phyloP scores from a whole-genome alignment of 352 stramenopile genomes.

The Phytophthora palmivora region DNA sequence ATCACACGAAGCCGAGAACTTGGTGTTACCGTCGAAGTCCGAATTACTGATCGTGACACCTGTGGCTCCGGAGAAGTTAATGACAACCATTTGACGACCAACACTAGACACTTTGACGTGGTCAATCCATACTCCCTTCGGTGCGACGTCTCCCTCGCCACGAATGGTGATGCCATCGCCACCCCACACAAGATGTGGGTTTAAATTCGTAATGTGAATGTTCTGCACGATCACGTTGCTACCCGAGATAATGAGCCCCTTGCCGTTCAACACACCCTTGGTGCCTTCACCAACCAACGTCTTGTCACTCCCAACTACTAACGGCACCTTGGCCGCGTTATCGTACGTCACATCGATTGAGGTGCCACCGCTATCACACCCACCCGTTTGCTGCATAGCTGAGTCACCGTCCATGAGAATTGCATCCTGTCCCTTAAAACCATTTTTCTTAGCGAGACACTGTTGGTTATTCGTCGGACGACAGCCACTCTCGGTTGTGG shows the following conservation, averaged over 20 bases:
- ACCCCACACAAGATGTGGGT: too few species aligned
- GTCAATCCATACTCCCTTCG: conserved; percentile 35
- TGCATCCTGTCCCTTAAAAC: too few species aligned
- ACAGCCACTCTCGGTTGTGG: too few species aligned
- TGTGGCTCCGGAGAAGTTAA: conserved; percentile 18
- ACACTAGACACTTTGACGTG: conserved; percentile 45
- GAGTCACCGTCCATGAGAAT: too few species aligned
- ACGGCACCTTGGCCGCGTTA: conserved; percentile 15
- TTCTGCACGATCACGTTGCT: conserved; percentile 47
- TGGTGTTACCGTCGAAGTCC: too few species aligned
- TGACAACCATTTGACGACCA: conserved; percentile 44
- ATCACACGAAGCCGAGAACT: too few species aligned
- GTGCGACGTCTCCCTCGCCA: neutral
- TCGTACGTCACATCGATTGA: conserved; percentile 35
- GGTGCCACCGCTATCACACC: conserved; percentile 25
- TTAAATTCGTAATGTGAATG: too few species aligned
- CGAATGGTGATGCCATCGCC: conserved; percentile 33
- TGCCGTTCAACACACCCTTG: conserved; percentile 38
- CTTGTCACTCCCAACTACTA: conserved; percentile 33
- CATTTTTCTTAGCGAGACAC: too few species aligned
- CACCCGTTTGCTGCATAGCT: conserved; percentile 37
- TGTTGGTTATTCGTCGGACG: too few species aligned
- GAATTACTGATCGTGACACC: conserved; percentile 37
- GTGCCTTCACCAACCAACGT: conserved; percentile 34
- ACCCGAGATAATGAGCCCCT: conserved; percentile 31